These are phyloP conservation scores for Trifolium dubium DNA, from an alignment of 306 rosid species.

Conservation along the genomic window DNA sequence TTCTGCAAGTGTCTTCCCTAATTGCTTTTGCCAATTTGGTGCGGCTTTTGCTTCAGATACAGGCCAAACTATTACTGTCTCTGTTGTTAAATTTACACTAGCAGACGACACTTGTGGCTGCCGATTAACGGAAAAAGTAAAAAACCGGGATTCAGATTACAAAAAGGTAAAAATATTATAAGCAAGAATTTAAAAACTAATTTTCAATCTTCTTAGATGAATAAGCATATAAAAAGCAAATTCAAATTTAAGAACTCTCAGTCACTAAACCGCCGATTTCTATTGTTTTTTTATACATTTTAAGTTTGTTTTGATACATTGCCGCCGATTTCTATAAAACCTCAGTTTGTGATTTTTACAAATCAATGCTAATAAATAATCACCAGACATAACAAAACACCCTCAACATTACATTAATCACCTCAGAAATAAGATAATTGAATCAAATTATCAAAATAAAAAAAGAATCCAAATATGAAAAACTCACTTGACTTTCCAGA, in stretches of 20 bases:
- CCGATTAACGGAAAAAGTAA: constrained; percentile 42
- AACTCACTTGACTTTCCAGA: constrained; percentile 79
- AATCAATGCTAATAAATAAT: not conserved
- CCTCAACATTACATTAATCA: constrained; percentile 18
- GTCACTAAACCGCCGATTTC: not conserved
- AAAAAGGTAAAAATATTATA: not conserved
- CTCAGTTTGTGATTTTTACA: not conserved
- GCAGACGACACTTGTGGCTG: constrained; percentile 95
- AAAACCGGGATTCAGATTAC: constrained; percentile 33
- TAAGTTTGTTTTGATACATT: too few species aligned
- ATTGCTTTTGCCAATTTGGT: constrained; percentile 75
- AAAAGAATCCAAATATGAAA: constrained; percentile 21
- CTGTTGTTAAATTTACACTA: constrained; percentile 89
- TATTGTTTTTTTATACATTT: too few species aligned
- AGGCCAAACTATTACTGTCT: constrained; percentile 96
- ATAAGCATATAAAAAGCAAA: not conserved
- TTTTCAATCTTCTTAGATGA: not conserved
- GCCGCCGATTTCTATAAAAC: constrained; percentile 29
- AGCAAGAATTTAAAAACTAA: not conserved
- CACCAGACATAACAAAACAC: constrained; percentile 28
- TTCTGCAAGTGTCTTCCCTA: constrained; percentile 92
- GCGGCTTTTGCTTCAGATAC: constrained; percentile 75
- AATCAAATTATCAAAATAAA: constrained; percentile 32
- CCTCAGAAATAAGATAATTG: constrained; percentile 22
- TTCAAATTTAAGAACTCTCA: constrained; percentile 5